Evolutionary conservation across 371 early-diverging fungal species (phyloP).

Genomic region (Mortierella sp.): DNA sequence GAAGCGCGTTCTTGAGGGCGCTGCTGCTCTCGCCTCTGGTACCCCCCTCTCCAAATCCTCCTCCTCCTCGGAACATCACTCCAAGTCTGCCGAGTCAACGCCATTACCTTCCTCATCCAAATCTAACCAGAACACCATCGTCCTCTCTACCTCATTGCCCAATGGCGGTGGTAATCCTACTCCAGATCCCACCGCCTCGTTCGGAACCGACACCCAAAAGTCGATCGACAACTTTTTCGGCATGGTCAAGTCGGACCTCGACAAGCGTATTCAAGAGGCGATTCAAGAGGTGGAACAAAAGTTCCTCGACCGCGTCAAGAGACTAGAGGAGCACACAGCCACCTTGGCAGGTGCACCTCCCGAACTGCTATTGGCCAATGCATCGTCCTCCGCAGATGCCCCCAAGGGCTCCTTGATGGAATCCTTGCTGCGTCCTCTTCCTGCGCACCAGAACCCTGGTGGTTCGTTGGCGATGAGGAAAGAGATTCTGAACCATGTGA

Average conservation of each 20-base stretch:
- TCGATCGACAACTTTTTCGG: slow-evolving; percentile 59
- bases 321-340: slow-evolving; percentile 43
- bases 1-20: slow-evolving; percentile 55
- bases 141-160: slow-evolving; percentile 2
- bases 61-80: neutral
- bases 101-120: slow-evolving; percentile 31
- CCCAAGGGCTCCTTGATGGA: slow-evolving; percentile 52
- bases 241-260: slow-evolving; percentile 54
- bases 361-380: neutral
- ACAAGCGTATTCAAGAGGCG: slow-evolving; percentile 57
- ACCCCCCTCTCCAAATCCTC: neutral
- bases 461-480: slow-evolving; percentile 52
- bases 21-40: slow-evolving; percentile 36
- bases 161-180: neutral
- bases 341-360: slow-evolving; percentile 34
- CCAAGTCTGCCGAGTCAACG: slow-evolving; percentile 37
- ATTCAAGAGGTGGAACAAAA: slow-evolving; percentile 58
- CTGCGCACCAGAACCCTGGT: slow-evolving; percentile 45
- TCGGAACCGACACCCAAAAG: slow-evolving; percentile 54
- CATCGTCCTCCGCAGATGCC: neutral
- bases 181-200: slow-evolving; percentile 24
- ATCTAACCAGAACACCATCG: neutral
- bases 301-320: slow-evolving; percentile 53
- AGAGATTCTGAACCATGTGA: slow-evolving; percentile 54
- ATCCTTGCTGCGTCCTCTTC: slow-evolving; percentile 39